Percentiles rank a stretch among this genome's conserved stretches.
Conservation (phyloP, 352 stramenopile species). For the Phytophthora chlamydospora region DNA sequence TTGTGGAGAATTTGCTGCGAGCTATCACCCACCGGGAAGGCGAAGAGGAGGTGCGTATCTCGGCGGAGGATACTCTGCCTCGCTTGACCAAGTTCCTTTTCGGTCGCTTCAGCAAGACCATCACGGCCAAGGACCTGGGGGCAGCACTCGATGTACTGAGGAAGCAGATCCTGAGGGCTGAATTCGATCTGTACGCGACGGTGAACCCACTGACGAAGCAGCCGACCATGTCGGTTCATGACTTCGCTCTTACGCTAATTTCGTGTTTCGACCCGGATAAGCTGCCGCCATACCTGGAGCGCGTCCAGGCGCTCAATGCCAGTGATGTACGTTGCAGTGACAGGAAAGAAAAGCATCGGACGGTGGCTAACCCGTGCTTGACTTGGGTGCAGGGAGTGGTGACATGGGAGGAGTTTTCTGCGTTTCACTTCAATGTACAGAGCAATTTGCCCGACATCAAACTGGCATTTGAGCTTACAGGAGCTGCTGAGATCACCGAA, state of each 20-base stretch:
- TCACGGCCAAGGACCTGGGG: slow-evolving; percentile 59
- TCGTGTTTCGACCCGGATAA: slow-evolving; percentile 77
- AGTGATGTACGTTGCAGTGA: slow-evolving; percentile 50
- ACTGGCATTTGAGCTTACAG: slow-evolving; percentile 71
- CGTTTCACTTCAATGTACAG: slow-evolving; percentile 79
- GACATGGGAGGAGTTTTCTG: slow-evolving; percentile 75
- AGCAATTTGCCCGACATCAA: slow-evolving; percentile 77
- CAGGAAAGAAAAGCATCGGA: neutral
- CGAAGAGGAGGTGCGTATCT: slow-evolving; percentile 32
- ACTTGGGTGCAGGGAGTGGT: slow-evolving; percentile 47
- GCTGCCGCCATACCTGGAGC: slow-evolving; percentile 59
- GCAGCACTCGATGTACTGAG: slow-evolving; percentile 55
- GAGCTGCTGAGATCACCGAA: slow-evolving; percentile 72
- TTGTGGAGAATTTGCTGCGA: slow-evolving; percentile 70
- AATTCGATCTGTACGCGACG: slow-evolving; percentile 79
- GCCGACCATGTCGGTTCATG: slow-evolving; percentile 67
- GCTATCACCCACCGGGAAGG: slow-evolving; percentile 41
- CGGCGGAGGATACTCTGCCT: slow-evolving; percentile 52
- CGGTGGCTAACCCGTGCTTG: neutral
- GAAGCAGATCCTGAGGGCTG: slow-evolving; percentile 63
- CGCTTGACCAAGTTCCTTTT: slow-evolving; percentile 74
- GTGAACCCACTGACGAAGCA: slow-evolving; percentile 47
- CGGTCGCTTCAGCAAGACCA: slow-evolving; percentile 61
- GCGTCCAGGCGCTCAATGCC: slow-evolving; percentile 59
- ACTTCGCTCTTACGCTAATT: slow-evolving; percentile 80